Percentiles rank a stretch among this genome's conserved stretches.
Evolutionary conservation across 768 basidiomycete species (phyloP).

Genomic region (Auricularia auricula-judae): DNA sequence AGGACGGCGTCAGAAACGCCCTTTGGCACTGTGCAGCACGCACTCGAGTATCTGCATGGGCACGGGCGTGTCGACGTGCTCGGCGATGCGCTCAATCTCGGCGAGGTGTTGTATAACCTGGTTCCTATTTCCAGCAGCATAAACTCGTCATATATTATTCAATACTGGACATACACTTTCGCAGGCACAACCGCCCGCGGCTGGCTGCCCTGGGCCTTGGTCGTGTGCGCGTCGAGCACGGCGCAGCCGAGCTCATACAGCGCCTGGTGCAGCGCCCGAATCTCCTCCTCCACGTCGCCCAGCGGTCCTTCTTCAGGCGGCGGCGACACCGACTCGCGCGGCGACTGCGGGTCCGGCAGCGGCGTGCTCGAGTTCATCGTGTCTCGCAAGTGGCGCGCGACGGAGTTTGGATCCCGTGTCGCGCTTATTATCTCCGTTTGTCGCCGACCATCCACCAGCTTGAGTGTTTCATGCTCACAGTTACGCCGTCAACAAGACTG

Average conservation of each 20-base stretch:
- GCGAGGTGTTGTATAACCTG: constrained; percentile 60
- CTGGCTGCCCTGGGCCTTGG: not conserved
- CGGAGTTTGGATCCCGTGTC: too few species aligned
- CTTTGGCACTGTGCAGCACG: constrained; percentile 1
- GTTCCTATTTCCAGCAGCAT: constrained; percentile 34
- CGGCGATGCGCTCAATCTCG: constrained; percentile 58
- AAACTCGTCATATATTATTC: not conserved
- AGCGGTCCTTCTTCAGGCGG: not conserved
- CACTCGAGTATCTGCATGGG: constrained; percentile 49
- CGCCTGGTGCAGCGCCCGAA: not conserved
- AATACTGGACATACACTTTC: not conserved
- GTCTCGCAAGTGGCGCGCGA: too few species aligned
- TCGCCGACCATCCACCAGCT: too few species aligned
- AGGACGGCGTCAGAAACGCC: constrained; percentile 16
- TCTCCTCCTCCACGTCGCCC: not conserved
- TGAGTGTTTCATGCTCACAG: too few species aligned
- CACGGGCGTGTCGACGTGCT: constrained; percentile 49
- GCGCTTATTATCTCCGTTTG: too few species aligned
- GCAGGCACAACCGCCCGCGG: not conserved
- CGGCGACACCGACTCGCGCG: not conserved
- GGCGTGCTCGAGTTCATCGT: not conserved
- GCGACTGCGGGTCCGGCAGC: not conserved
- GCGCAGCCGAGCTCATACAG: not conserved
- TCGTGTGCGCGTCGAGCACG: not conserved
- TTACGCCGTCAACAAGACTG: too few species aligned